Evolutionary conservation across 2,329 filamentous ascomycete species (phyloP).

Genomic region (Aspergillus ochraceoroseus): DNA sequence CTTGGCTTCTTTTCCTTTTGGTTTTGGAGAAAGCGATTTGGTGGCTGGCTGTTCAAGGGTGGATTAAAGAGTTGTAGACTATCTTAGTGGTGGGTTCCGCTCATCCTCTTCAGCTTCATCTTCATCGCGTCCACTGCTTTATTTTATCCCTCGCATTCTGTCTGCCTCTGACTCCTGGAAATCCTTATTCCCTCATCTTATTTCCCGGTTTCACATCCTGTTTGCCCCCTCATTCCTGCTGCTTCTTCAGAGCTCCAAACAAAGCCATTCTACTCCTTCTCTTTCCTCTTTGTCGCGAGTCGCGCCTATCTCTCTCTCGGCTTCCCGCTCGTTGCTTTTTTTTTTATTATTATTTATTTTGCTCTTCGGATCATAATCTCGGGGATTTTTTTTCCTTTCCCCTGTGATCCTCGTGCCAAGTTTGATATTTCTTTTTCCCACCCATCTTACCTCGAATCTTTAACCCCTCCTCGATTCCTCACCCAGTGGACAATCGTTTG

Average conservation of each 20-base stretch:
- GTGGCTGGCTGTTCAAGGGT: too few species aligned
- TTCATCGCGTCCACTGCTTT: conserved; percentile 7
- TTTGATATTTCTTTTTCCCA: conserved; percentile 4
- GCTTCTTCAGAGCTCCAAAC: too few species aligned
- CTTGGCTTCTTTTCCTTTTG: too few species aligned
- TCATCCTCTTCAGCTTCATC: conserved; percentile 4
- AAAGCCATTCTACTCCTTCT: conserved; percentile 16
- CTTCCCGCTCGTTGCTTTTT: conserved; percentile 13
- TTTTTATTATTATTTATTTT: conserved; percentile 3
- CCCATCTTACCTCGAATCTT: neutral
- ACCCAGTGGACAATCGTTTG: too few species aligned
- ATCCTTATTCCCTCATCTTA: conserved; percentile 1
- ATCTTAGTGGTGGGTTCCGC: conserved; percentile 4
- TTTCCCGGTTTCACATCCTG: conserved; percentile 1
- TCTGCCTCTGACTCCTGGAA: too few species aligned
- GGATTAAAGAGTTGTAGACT: too few species aligned
- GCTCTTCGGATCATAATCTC: conserved; percentile 1
- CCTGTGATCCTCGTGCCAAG: conserved; percentile 9
- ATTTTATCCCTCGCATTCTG: too few species aligned
- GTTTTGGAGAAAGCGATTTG: too few species aligned
- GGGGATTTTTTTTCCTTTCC: conserved; percentile 9
- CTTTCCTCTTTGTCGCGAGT: conserved; percentile 1
- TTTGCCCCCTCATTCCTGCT: conserved; percentile 4
- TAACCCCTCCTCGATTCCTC: conserved; percentile 3
- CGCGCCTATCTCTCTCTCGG: conserved; percentile 6